Conservation (phyloP, 2,329 filamentous ascomycete species). For the Alternaria angustiovoidea region DNA sequence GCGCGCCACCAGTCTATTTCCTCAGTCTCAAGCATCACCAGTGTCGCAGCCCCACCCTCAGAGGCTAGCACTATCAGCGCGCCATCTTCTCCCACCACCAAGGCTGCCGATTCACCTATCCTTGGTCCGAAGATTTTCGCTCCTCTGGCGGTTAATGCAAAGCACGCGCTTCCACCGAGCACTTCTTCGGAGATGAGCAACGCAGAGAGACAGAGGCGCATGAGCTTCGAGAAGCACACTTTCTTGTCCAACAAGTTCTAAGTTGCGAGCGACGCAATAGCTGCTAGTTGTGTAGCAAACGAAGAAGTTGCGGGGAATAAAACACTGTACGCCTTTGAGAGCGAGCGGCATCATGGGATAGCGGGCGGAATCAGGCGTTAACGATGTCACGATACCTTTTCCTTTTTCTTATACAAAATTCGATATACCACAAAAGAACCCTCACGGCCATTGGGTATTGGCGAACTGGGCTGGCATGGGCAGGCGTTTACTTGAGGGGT, state of each 20-base stretch:
- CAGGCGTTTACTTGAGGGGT: slow-evolving; percentile 14
- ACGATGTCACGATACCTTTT: slow-evolving; percentile 34
- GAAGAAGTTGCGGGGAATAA: not conserved
- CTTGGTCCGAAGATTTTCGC: slow-evolving; percentile 37
- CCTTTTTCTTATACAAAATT: slow-evolving; percentile 25
- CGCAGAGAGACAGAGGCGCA: slow-evolving; percentile 26
- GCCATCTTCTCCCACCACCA: slow-evolving; percentile 41
- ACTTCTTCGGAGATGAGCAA: slow-evolving; percentile 33
- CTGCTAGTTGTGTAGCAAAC: not conserved
- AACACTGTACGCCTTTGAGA: not conserved
- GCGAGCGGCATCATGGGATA: not conserved
- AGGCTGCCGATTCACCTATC: slow-evolving; percentile 37
- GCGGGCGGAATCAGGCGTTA: slow-evolving; percentile 10
- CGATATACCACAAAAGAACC: slow-evolving; percentile 33
- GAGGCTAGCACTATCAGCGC: slow-evolving; percentile 33
- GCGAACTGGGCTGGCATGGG: slow-evolving; percentile 11
- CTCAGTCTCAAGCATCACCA: slow-evolving; percentile 34
- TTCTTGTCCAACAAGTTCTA: slow-evolving; percentile 47
- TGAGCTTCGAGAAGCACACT: slow-evolving; percentile 27
- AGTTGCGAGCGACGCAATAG: not conserved
- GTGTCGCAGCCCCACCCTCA: slow-evolving; percentile 21
- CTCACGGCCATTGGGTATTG: slow-evolving; percentile 21
- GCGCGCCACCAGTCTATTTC: slow-evolving; percentile 41
- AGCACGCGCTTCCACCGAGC: slow-evolving; percentile 37
- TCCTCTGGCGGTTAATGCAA: slow-evolving; percentile 48